Evolutionary conservation across 1,284 basidiomycete genomes (phyloP), one percentile per base, ranked within the genome.

Genomic region (Moesziomyces aphidis): DNA sequence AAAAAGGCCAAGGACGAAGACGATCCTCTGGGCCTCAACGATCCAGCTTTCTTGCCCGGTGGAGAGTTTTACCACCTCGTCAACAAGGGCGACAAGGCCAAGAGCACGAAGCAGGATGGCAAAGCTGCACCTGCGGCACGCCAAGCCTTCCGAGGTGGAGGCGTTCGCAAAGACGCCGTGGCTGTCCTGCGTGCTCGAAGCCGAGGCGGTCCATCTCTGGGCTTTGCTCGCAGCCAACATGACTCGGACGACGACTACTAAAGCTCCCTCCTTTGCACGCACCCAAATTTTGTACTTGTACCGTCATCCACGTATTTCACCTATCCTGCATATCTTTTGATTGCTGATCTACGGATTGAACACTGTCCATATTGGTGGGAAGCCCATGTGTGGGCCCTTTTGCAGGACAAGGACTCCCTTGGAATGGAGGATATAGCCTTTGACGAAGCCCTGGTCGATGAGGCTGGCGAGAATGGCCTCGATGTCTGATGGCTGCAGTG

Each of bases 381-480:
- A 85, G 17, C 85, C 85, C 36, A 78, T 77, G 17, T 73, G 59
- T 22, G 79, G 70, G 2, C 83, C 84, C 22, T 85, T 85, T 58
- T 85, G 85, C 44, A 86, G 55, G 4, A 86, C 85, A 8, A 86
- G 60, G 58, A 85, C 65, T 19, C 73, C 69, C 48, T 84, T 83
- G 28, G 81, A 81, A 53, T 86, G 86, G 19, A 85, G 62, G 15
- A 86, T 84, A 76, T 86, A 86, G 3, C 83, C 86, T 57, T 86
- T 86, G 59, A 86, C 60, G 65, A 85, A 84, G 39, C 85, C 86
- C 77, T 85, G 85, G 50, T 86, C 86, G 61, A 86, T 81, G 45
- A 87, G 64, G 36, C 82, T 84, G 2, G 81, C 82, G 13, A 82
- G 76, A 62, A 86, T 81, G 26, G 82, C 80, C 58, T 86, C 86